Conservation (phyloP, 2,329 filamentous ascomycete species). For the Chrysosporium queenslandicum region DNA sequence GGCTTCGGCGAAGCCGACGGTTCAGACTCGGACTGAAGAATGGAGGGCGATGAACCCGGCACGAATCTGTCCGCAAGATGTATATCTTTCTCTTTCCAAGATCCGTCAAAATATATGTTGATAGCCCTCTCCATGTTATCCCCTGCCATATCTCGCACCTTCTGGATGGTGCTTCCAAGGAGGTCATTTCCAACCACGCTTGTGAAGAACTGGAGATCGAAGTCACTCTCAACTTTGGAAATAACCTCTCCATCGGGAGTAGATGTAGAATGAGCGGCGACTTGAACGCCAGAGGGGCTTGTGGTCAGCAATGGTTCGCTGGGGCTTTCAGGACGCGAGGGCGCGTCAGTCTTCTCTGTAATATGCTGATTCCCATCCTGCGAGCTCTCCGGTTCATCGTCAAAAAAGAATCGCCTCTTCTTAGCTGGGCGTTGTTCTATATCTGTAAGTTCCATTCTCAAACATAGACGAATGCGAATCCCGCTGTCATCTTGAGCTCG, state of each 20-base stretch:
- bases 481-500: not conserved
- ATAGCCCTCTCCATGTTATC: conserved; percentile 51
- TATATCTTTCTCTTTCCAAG: conserved; percentile 43
- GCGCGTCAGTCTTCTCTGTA: conserved; percentile 6
- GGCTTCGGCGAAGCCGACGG: not conserved
- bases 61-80: not conserved
- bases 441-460: conserved; percentile 31
- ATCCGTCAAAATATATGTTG: conserved; percentile 56
- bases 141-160: conserved; percentile 41
- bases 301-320: not conserved
- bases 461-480: not conserved
- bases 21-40: not conserved
- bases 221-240: conserved; percentile 25
- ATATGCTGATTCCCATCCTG: conserved; percentile 1
- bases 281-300: no score
- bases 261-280: no score
- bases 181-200: conserved; percentile 49
- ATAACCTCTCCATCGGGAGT: not conserved
- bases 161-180: conserved; percentile 36
- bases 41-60: no score
- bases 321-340: not conserved
- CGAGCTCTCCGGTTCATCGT: conserved; percentile 31
- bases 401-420: conserved; percentile 54
- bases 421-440: conserved; percentile 48
- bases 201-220: conserved; percentile 47